A percentile compares a stretch with the other conserved stretches of the same genome.
Conservation (phyloP, 148 eudicot genomes). For the Rheum nobile region DNA sequence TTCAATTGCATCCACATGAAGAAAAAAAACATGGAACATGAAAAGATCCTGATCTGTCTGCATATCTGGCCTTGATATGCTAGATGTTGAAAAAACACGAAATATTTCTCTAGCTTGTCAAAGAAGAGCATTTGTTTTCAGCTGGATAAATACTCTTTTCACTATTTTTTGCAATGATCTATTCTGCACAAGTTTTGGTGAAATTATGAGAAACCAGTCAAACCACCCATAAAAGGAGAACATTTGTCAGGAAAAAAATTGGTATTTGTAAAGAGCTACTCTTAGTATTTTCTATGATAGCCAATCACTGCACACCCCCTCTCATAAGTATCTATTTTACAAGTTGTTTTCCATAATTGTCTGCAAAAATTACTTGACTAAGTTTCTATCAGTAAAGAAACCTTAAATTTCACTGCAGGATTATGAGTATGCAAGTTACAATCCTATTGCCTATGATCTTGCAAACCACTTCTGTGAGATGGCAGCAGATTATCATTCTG, state of each 20-base stretch:
- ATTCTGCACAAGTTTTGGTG: background rate
- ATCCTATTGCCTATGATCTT: conserved; percentile 80
- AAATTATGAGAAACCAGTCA: background rate
- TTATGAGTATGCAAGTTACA: conserved; percentile 87
- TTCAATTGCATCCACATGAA: background rate
- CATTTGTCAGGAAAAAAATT: too few relatives aligned
- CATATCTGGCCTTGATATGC: background rate
- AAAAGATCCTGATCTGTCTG: background rate
- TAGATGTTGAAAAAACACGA: background rate
- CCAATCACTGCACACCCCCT: background rate
- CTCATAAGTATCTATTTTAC: background rate
- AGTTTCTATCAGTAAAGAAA: background rate
- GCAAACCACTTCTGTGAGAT: conserved; percentile 96
- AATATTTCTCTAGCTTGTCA: too few relatives aligned
- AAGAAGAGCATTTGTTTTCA: too few relatives aligned
- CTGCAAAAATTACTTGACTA: background rate
- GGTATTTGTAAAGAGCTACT: too few relatives aligned
- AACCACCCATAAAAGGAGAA: background rate
- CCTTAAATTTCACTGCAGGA: conserved; percentile 41
- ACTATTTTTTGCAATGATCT: background rate
- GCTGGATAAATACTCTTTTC: background rate
- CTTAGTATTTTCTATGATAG: background rate
- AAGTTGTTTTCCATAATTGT: too few relatives aligned
- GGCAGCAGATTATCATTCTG: conserved; percentile 91
- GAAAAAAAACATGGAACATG: background rate